Evolutionary conservation across 768 basidiomycete genomes (phyloP).

Genomic region (Rickenella mellea): DNA sequence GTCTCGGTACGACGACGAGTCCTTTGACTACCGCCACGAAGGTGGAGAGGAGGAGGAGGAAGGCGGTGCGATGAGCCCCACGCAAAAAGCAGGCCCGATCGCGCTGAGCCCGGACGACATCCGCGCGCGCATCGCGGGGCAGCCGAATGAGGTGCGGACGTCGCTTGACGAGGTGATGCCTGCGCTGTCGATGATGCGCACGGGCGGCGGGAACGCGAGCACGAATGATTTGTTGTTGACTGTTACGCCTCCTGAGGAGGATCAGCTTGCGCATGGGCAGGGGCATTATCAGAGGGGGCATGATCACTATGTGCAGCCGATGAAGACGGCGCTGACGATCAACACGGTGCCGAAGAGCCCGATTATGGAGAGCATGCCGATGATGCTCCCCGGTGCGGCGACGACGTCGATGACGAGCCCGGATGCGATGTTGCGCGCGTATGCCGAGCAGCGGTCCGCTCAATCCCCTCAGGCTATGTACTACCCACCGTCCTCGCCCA

Average conservation of each 20-base stretch:
- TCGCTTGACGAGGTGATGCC: constrained; percentile 55
- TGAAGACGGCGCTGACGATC: constrained; percentile 2
- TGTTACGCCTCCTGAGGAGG: constrained; percentile 2
- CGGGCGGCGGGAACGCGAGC: constrained; percentile 25
- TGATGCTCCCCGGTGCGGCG: constrained; percentile 35
- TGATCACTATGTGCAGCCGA: no score
- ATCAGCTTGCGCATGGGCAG: constrained; percentile 4
- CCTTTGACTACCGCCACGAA: constrained; percentile 3
- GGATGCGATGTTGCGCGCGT: constrained; percentile 71
- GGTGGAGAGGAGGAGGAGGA: constrained; percentile 13
- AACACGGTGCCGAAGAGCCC: constrained; percentile 24
- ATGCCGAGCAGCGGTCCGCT: constrained; percentile 38
- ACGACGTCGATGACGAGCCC: constrained; percentile 44
- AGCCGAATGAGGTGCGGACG: constrained; percentile 22
- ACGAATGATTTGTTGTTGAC: constrained; percentile 13
- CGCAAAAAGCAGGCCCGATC: constrained; percentile 31
- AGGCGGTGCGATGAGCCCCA: constrained; percentile 29
- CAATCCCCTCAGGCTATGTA: constrained; percentile 21
- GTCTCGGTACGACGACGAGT: constrained; percentile 9
- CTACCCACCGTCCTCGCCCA: no score
- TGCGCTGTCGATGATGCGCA: constrained; percentile 70
- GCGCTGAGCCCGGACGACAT: constrained; percentile 28
- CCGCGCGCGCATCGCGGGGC: constrained; percentile 32
- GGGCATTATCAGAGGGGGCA: no score
- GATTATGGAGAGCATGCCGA: constrained; percentile 22